Evolutionary conservation across 1,284 basidiomycete genomes (phyloP).

Genomic region (Puccinia brachypodii): DNA sequence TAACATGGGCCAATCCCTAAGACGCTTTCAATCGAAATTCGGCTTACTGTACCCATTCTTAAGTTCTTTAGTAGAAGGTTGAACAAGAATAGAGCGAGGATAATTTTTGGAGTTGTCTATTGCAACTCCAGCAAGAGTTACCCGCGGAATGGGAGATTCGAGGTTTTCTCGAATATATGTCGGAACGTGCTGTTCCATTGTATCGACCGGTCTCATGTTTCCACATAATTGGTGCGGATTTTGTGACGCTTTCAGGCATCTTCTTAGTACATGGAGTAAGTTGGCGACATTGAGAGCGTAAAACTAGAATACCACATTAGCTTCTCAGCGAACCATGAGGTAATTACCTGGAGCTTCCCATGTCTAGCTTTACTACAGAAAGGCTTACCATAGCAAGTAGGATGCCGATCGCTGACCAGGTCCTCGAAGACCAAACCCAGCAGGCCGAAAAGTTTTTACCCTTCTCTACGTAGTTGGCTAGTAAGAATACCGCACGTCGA

Average conservation of each 20-base stretch:
- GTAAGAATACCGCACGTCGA: neutral
- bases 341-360: neutral
- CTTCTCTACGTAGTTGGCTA: neutral
- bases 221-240: neutral
- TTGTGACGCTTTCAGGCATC: conserved; percentile 22
- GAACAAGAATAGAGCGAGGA: neutral
- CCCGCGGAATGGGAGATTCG: neutral
- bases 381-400: conserved; percentile 38
- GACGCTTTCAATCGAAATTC: neutral
- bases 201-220: neutral
- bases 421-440: conserved; percentile 37
- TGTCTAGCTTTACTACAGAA: too few relatives aligned
- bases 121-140: neutral
- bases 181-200: neutral
- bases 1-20: neutral
- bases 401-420: conserved; percentile 29
- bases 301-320: conserved; percentile 18
- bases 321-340: neutral
- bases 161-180: conserved; percentile 11
- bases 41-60: conserved; percentile 33
- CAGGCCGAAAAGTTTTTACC: conserved; percentile 14
- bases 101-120: neutral
- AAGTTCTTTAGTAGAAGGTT: conserved; percentile 25
- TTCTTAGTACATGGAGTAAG: conserved; percentile 22
- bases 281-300: conserved; percentile 26